Conservation (phyloP, 2,329 filamentous ascomycete genomes). For the Orbilia javanica region DNA sequence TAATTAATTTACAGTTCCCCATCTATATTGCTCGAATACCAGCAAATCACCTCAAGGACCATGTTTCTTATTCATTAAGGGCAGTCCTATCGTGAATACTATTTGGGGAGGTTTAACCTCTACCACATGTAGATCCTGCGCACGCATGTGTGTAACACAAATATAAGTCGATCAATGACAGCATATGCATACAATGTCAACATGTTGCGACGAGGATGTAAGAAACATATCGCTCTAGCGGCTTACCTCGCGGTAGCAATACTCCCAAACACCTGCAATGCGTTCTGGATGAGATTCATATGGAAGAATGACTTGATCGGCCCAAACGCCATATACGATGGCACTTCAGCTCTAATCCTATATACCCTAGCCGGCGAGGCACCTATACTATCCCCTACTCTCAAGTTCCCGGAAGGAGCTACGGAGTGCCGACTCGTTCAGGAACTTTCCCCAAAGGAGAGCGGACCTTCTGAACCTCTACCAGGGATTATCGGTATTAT, state of each 20-base stretch:
- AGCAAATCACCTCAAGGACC: not conserved
- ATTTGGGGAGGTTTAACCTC: not conserved
- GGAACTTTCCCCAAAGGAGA: not conserved
- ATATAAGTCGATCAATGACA: too few species aligned
- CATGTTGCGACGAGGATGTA: constrained; percentile 4
- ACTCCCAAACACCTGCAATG: constrained; percentile 5
- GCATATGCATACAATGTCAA: too few species aligned
- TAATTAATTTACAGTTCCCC: too few species aligned
- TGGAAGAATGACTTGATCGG: constrained; percentile 33
- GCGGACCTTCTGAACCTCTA: constrained; percentile 9
- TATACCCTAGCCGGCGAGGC: not conserved
- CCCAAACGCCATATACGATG: not conserved
- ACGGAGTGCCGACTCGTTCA: constrained; percentile 9
- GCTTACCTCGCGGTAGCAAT: not conserved
- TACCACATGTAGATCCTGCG: not conserved
- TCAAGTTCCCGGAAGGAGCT: not conserved
- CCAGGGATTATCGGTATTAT: constrained; percentile 32
- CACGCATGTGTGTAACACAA: not conserved
- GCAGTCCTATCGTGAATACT: not conserved
- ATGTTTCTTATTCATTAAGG: not conserved
- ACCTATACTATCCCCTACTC: constrained; percentile 5
- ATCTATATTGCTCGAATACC: not conserved
- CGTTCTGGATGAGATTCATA: constrained; percentile 35
- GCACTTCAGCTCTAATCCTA: not conserved
- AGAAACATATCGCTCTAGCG: not conserved